Base-by-base conservation (phyloP, 345 rosid genomes). In the Lumnitzera littorea region DNA sequence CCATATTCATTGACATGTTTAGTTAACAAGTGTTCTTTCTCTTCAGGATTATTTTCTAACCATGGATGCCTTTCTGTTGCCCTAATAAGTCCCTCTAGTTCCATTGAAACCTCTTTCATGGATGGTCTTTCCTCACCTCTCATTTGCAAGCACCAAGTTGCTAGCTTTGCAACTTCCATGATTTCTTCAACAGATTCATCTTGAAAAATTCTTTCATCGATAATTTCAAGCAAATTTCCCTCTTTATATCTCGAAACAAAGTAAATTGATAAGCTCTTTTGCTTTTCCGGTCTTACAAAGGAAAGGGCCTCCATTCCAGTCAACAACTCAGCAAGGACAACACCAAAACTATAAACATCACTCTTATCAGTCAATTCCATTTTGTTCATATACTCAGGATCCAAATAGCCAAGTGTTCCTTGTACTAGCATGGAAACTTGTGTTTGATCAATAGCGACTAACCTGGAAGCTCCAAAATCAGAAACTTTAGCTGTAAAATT, bases 331-430 rank as follows among this genome's bases (percentile, higher is more conserved):
- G 66, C 67, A 46, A 76, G 41, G 13, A 72, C 80, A 24, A 80
- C 82, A 0, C 79, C 79, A 15, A 76, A 80, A 48, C 82, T 76
- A 2, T 74, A 76, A 4, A 80, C 84, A 71, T 80, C 77, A 0
- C 84, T 80, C 51, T 80, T 77, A 36, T 66, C 63, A 0, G 73
- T 77, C 3, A 59, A 69, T 46, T 51, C 62, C 49, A 53, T 59
- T 0, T 72, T 64, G 0, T 15, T 62, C 13, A 66, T 70, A 62
- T 75, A 79, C 23, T 79, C 74, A 14, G 81, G 83, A 66, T 79
- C 83, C 50, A 79, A 50, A 31, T 79, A 79, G 1, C 81, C 78
- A 29, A 66, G 11, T 31, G 81, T 79, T 24, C 83, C 81, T 11
- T 76, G 74, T 12, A 73, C 74, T 74, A 72, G 24, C 4, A 80